phyloP scores from a whole-genome alignment of 345 rosid species.

The Kandelia obovata region DNA sequence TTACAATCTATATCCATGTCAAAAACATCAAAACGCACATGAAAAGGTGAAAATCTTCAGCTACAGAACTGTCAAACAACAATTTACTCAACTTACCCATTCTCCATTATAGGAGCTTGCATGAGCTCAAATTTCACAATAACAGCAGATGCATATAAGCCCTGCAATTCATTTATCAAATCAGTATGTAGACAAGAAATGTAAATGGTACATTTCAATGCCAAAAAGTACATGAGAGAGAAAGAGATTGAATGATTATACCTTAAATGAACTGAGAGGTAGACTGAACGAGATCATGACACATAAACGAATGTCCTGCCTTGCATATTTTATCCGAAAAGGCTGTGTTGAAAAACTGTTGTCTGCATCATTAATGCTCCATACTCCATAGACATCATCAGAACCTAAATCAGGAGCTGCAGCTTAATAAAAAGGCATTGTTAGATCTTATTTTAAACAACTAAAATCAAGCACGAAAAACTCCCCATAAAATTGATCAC shows the following conservation, averaged over 20 bases:
- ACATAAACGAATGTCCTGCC: constrained; percentile 81
- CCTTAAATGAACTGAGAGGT: constrained; percentile 56
- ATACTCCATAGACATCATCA: constrained; percentile 56
- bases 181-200: background rate
- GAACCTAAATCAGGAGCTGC: constrained; percentile 63
- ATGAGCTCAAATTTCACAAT: constrained; percentile 89
- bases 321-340: constrained; percentile 78
- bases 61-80: constrained; percentile 14
- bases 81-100: constrained; percentile 34
- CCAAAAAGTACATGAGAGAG: no score
- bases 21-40: background rate
- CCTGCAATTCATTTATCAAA: constrained; percentile 37
- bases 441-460: no score
- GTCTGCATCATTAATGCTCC: constrained; percentile 81
- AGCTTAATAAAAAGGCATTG: constrained; percentile 9
- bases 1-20: constrained; percentile 3
- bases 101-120: constrained; percentile 61
- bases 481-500: background rate
- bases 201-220: background rate
- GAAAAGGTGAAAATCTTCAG: background rate
- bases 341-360: constrained; percentile 88
- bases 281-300: constrained; percentile 75
- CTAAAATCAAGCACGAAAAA: background rate
- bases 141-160: constrained; percentile 66
- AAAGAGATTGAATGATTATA: constrained; percentile 13